phyloP scores from a whole-genome alignment of 805 yeast species.

The Candida orba region DNA sequence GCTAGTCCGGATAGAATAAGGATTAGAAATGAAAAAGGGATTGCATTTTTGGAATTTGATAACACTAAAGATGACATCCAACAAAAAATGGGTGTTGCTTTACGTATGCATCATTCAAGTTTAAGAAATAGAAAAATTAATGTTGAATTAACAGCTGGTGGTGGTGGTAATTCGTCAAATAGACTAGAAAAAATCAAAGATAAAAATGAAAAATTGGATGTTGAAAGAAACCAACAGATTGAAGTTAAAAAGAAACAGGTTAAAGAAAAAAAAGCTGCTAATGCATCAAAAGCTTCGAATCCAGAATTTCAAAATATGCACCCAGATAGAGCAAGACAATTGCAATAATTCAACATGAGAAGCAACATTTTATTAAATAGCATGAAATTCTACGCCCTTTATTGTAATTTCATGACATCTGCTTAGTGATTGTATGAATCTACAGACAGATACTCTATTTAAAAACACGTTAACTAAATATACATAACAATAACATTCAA shows the following conservation, averaged over 20 bases:
- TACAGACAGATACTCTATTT: no score
- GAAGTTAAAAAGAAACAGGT: conserved; percentile 37
- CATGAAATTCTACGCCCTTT: no score
- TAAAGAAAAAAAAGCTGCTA: conserved; percentile 19
- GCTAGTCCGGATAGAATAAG: conserved; percentile 71
- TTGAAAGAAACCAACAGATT: conserved; percentile 58
- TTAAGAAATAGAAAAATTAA: conserved; percentile 74
- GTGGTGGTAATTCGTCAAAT: conserved; percentile 83
- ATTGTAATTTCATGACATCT: no score
- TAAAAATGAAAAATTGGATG: conserved; percentile 70
- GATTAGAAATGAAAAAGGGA: conserved; percentile 78
- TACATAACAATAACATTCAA: no score
- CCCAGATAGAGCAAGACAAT: conserved; percentile 57
- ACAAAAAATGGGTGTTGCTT: conserved; percentile 75
- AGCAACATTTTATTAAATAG: no score
- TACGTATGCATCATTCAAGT: conserved; percentile 72
- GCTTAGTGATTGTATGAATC: no score
- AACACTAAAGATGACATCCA: conserved; percentile 52
- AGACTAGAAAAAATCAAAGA: conserved; percentile 64
- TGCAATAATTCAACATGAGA: conserved; percentile 16
- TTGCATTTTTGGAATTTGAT: conserved; percentile 83
- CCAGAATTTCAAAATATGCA: conserved; percentile 33
- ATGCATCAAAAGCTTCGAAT: conserved; percentile 6
- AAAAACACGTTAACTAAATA: no score
- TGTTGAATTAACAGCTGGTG: conserved; percentile 96